Conservation (phyloP, 345 rosid species). For the Euphorbia pulcherrima region DNA sequence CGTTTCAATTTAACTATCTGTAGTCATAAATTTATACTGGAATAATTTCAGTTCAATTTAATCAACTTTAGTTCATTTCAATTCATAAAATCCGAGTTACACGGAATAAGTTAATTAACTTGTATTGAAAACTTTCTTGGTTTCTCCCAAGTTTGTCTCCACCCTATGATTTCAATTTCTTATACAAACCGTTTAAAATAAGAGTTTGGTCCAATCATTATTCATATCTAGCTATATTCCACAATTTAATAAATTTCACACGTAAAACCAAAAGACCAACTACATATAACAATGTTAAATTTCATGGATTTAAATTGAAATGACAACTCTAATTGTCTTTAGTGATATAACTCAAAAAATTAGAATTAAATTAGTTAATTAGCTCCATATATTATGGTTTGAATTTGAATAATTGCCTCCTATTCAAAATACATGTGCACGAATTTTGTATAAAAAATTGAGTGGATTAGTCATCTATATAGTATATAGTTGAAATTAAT, state of each 20-base stretch:
- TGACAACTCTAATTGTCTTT: constrained; percentile 25
- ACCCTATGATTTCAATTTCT: constrained; percentile 22
- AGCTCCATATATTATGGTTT: constrained; percentile 47
- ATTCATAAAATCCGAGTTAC: background rate
- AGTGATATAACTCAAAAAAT: constrained; percentile 13
- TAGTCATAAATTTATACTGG: too few relatives aligned
- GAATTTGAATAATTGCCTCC: constrained; percentile 64
- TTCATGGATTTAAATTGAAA: constrained; percentile 15
- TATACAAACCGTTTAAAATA: constrained; percentile 9
- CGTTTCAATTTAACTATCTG: too few relatives aligned
- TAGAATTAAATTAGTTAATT: constrained; percentile 9
- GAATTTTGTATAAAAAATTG: constrained; percentile 8
- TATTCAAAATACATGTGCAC: constrained; percentile 39
- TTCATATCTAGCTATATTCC: background rate
- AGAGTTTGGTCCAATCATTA: background rate
- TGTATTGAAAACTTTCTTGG: constrained; percentile 6
- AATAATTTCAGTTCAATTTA: too few relatives aligned
- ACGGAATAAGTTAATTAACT: constrained; percentile 5
- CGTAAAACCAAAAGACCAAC: constrained; percentile 25
- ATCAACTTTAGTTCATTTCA: too few relatives aligned
- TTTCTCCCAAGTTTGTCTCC: constrained; percentile 35
- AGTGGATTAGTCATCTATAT: background rate
- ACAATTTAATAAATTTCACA: background rate
- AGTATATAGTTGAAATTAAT: constrained; percentile 4
- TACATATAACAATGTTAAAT: constrained; percentile 8